Base-by-base conservation (phyloP, 495 filamentous ascomycete species). In the Cercophora sp. region DNA sequence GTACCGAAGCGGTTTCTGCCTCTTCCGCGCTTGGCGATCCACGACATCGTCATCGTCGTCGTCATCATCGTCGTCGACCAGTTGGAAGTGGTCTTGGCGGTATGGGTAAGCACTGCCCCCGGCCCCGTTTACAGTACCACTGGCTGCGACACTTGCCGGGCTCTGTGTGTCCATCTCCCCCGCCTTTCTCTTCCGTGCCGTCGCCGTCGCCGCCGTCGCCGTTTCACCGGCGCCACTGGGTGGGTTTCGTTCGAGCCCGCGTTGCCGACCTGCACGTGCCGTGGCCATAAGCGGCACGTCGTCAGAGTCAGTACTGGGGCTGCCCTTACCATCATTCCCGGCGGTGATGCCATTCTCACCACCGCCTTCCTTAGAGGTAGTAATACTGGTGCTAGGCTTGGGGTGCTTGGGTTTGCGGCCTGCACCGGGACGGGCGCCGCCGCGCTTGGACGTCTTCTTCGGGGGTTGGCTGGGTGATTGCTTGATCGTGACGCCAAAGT, bases 401-500 rank as follows among this genome's bases (percentile, higher is more conserved):
- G 52, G 58, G 23, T 59, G 52, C 34, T 63, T 68, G 0, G 62
- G 63, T 35, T 68, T 68, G 11, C 65, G 58, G 1, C 65, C 65
- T 2, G 65, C 65, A 25, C 65, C 65, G 44, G 65, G 65, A 8
- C 65, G 53, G 13, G 63, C 65, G 23, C 65, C 65, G 16, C 65
- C 65, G 35, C 65, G 55, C 48, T 64, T 66, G 23, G 65, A 62
- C 23, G 36, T 16, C 32, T 64, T 62, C 41, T 65, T 67, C n/a
- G 41, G 36, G 36, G 8, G 19, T n/a, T 11, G 5, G 8, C 3
- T 27, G 9, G 25, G 25, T n/a, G 25, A 15, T 27, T 5, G 43
- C 20, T 15, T 24, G 6, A 22, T 22, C 23, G 18, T 43, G n/a
- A 19, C 22, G 16, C 36, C 36, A 15, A 18, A 9, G 5, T 39